phyloP scores from a whole-genome alignment of 495 filamentous ascomycete species.

The Penicillium malachiteum region DNA sequence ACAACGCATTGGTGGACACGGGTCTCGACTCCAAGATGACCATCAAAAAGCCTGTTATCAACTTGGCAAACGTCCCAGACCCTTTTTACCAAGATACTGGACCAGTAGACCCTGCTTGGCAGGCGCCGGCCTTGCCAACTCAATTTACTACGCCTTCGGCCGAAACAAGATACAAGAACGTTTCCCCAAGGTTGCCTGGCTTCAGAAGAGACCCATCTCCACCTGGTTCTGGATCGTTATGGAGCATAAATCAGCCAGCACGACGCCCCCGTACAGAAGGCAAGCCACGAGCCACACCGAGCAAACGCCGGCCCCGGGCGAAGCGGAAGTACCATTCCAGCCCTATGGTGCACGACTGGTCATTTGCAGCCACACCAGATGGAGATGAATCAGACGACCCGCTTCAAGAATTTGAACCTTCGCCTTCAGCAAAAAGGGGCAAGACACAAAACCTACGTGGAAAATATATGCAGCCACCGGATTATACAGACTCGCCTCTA shows the following conservation, averaged over 20 bases:
- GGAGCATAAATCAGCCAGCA: slow-evolving; percentile 30
- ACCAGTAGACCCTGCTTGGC: slow-evolving; percentile 31
- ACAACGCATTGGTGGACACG: not conserved
- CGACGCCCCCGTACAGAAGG: slow-evolving; percentile 26
- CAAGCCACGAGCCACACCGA: slow-evolving; percentile 22
- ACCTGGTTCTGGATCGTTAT: slow-evolving; percentile 39
- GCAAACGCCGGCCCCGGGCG: slow-evolving; percentile 18
- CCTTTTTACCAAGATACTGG: slow-evolving; percentile 3
- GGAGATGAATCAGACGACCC: slow-evolving; percentile 49
- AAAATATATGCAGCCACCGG: slow-evolving; percentile 13
- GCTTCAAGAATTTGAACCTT: slow-evolving; percentile 41
- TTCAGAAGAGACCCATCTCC: slow-evolving; percentile 28
- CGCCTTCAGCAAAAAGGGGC: slow-evolving; percentile 28
- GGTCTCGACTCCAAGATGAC: not conserved
- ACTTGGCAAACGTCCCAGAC: slow-evolving; percentile 1
- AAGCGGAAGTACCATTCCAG: slow-evolving; percentile 36
- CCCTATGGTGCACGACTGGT: slow-evolving; percentile 44
- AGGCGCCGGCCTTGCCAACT: slow-evolving; percentile 39
- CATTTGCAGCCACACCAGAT: slow-evolving; percentile 38
- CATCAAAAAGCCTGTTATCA: slow-evolving; percentile 1
- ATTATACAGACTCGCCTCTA: not conserved
- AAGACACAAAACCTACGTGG: slow-evolving; percentile 18
- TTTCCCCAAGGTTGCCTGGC: slow-evolving; percentile 17
- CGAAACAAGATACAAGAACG: slow-evolving; percentile 17
- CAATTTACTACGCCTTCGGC: slow-evolving; percentile 36